A percentile compares a stretch with the other conserved stretches of the same genome.
Evolutionary conservation across 83 land plant genomes (phyloP).

Genomic region (Thuja plicata): DNA sequence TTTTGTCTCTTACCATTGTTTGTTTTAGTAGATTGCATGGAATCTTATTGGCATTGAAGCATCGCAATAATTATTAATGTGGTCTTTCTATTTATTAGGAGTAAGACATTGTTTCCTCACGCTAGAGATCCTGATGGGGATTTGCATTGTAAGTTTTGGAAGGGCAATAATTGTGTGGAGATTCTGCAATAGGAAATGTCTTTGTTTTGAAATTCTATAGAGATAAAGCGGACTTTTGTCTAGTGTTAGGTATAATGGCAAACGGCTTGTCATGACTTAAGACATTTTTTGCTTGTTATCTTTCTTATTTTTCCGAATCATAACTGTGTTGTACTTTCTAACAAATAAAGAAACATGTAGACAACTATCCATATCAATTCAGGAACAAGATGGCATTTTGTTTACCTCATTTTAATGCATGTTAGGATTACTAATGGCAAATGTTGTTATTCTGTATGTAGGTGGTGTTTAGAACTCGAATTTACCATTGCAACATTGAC

Average conservation of each 20-base stretch:
- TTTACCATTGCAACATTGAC: slow-evolving; percentile 92
- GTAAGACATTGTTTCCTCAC: neutral
- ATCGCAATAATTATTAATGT: neutral
- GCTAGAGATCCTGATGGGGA: neutral
- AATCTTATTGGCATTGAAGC: neutral
- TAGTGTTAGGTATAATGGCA: neutral
- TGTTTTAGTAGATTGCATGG: neutral
- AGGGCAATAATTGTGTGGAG: neutral
- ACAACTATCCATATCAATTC: neutral
- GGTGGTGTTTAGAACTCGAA: slow-evolving; percentile 92
- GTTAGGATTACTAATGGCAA: neutral
- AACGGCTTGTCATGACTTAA: neutral
- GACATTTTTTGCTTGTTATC: neutral
- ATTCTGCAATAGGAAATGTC: neutral
- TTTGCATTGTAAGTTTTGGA: neutral
- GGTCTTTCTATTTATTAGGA: neutral
- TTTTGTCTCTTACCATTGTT: neutral
- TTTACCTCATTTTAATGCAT: neutral
- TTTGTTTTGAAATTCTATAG: neutral
- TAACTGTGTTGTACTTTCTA: neutral
- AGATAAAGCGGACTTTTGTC: neutral
- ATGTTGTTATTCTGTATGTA: slow-evolving; percentile 24
- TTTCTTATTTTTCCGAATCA: neutral
- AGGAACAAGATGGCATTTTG: neutral
- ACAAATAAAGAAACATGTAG: neutral